phyloP scores from a whole-genome alignment of 805 yeast species.

The Yarrowia sp. region DNA sequence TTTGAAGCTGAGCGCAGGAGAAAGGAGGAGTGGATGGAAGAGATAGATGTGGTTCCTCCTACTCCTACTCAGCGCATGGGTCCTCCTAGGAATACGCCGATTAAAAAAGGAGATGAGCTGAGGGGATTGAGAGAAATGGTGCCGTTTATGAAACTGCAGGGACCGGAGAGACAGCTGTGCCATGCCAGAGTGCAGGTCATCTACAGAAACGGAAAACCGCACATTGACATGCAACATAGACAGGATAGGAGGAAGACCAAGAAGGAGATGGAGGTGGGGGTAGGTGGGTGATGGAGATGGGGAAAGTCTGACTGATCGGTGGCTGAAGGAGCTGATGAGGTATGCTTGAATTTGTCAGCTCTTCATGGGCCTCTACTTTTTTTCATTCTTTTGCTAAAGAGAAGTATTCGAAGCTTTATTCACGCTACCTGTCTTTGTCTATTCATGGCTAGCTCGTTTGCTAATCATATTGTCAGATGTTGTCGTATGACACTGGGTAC shows the following conservation, averaged over 20 bases:
- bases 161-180: constrained; percentile 15
- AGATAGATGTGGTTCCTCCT: not conserved
- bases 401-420: too few relatives aligned
- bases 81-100: not conserved
- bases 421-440: too few relatives aligned
- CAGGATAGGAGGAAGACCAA: constrained; percentile 9
- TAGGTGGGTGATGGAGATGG: too few relatives aligned
- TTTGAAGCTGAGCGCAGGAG: constrained; percentile 14
- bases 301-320: too few relatives aligned
- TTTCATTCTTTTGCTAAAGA: too few relatives aligned
- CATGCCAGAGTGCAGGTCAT: constrained; percentile 25
- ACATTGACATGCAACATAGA: constrained; percentile 30
- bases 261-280: not conserved
- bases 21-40: constrained; percentile 24
- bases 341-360: too few relatives aligned
- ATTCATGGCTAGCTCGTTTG: too few relatives aligned
- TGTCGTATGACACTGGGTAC: too few relatives aligned
- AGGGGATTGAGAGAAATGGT: constrained; percentile 12
- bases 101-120: constrained; percentile 3
- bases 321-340: too few relatives aligned
- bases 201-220: constrained; percentile 19
- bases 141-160: constrained; percentile 27
- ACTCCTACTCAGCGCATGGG: not conserved
- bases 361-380: too few relatives aligned
- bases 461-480: too few relatives aligned